Base-by-base conservation (phyloP, 768 basidiomycete genomes). In the Tylopilus plumbeoviolaceoides region DNA sequence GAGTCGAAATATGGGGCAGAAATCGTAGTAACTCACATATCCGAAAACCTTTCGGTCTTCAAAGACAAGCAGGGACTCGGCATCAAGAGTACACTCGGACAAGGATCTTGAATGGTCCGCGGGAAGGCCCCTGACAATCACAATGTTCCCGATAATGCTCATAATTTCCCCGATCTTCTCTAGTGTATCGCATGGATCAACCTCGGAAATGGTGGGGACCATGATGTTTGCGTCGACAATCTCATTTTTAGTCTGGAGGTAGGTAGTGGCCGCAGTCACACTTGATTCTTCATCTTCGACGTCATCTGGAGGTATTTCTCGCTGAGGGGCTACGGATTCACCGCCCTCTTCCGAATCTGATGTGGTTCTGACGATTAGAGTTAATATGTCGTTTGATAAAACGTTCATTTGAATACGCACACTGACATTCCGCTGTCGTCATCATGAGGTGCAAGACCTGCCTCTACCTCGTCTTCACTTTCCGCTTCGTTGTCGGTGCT, bases 1-100 rank as follows among this genome's bases (percentile, higher is more conserved):
- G 63, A 46, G 30, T 46, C 53, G 38, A 51, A 61, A 59, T 56
- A 50, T 33, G 42, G 25, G 25, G n/a, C 54, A 35, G 40, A 54
- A 48, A 27, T 21, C 38, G 44, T 33, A 33, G 39, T 30, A 18
- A 77, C 88, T 72, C 70, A 95, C 94, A 69, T 88, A 85, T 42
- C 95, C 95, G 62, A 98, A 66, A n/a, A 95, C 91, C 57, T 81
- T 84, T 47, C 91, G 76, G 68, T 98, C 93, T 20, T 85, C 84
- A 64, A 93, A 93, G 38, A 95, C 92, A 35, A 98, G 80, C 20
- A 98, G 72, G 25, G 92, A 95, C 28, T 95, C 95, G 42, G 83
- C 85, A 68, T 98, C 95, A 39, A 98, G 76, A 38, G 89, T 83
- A 31, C 75, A 76, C 56, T 83, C 80, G 47, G 79, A 81, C 3